Evolutionary conservation across 2,329 filamentous ascomycete genomes (phyloP), one percentile per base, ranked within the genome.

Genomic region (Pseudogymnoascus sp.): DNA sequence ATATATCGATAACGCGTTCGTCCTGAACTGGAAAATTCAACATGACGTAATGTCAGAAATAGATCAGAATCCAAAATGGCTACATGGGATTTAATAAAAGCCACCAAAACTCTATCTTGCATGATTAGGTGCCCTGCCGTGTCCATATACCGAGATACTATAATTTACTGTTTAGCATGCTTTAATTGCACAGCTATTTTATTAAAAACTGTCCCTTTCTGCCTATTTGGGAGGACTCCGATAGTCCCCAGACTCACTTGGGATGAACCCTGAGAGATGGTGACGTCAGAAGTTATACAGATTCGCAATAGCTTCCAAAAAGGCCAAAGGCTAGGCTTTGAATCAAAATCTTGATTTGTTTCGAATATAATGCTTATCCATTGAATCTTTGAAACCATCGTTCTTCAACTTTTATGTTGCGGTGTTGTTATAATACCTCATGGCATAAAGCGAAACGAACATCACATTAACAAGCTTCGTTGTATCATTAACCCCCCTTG

Each of bases 221-320:
- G 51, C 51, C 51, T 57, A 34, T 57, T 57, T 34, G 13, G 28
- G 28, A 57, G 25, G 51, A 34, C n/a, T 28, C 51, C n/a, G 5
- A 16, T 16, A 13, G n/a, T 57, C 51, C 28, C 51, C 25, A 34
- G 21, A 31, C 28, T 14, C n/a, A 57, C 5, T 57, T 57, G 28
- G 48, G 25, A 54, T n/a, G 45, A 54, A 57, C 51, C 28, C 28
- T 57, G 51, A 34, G 28, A 19, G 28, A 14, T 57, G n/a, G 51
- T 57, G 51, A 57, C 51, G 51, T 57, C 51, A 57, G 51, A 19
- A 3, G 51, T 34, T 34, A 57, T 34, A 57, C 51, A 34, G 51
- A 57, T 57, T 57, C 25, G 51, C 25, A 57, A 57, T 57, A 57
- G 51, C 51, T 57, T 57, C 51, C 51, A 34, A 7, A 57, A 34